These are phyloP conservation scores for Saraca asoca DNA, from an alignment of 331 rosid species.

Conservation along the genomic window DNA sequence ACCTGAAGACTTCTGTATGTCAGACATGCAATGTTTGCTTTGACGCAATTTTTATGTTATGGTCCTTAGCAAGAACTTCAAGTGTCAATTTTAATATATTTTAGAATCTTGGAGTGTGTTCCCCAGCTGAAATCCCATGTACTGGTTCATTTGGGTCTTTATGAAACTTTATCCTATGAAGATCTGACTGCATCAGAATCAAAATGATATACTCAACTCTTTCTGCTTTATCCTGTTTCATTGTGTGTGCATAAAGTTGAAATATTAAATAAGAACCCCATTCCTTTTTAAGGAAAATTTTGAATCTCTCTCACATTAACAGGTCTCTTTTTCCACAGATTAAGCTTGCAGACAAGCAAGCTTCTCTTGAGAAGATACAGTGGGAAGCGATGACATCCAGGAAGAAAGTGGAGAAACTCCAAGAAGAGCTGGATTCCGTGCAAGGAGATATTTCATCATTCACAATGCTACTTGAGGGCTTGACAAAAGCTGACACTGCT, in stretches of 20 bases:
- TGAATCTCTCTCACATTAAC: slow-evolving; percentile 18
- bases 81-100: background rate
- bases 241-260: background rate
- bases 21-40: slow-evolving; percentile 14
- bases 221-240: slow-evolving; percentile 15
- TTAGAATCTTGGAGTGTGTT: slow-evolving; percentile 2
- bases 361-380: slow-evolving; percentile 79
- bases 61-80: no score
- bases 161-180: slow-evolving; percentile 6
- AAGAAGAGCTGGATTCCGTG: slow-evolving; percentile 65
- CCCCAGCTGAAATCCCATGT: background rate
- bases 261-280: background rate
- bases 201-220: slow-evolving; percentile 20
- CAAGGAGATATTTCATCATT: slow-evolving; percentile 78
- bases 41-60: slow-evolving; percentile 8
- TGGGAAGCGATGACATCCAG: slow-evolving; percentile 88
- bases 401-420: slow-evolving; percentile 76
- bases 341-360: slow-evolving; percentile 98
- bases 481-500: slow-evolving; percentile 53
- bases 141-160: slow-evolving; percentile 25
- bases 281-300: background rate
- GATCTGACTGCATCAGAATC: slow-evolving; percentile 8
- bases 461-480: slow-evolving; percentile 66
- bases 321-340: slow-evolving; percentile 50
- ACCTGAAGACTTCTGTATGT: slow-evolving; percentile 20